A percentile compares a stretch with the other conserved stretches of the same genome.
Conservation (phyloP, 73 alveolate genomes). For the Paramecium bursaria region DNA sequence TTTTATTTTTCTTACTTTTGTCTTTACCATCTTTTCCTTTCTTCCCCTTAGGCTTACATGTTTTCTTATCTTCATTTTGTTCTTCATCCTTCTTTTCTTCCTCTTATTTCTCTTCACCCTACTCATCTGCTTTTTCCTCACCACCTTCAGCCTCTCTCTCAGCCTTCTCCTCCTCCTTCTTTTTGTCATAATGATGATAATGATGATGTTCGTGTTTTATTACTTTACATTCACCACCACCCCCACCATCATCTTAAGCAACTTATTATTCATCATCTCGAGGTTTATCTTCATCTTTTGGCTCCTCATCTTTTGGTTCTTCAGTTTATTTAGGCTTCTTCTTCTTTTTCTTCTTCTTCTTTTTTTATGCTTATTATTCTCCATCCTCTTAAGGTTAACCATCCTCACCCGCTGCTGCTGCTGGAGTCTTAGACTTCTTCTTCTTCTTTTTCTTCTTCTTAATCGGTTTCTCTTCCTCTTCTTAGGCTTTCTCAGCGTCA, state of each 20-base stretch:
- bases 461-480: neutral
- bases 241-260: neutral
- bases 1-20: neutral
- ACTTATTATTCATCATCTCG: neutral
- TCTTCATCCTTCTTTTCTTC: neutral
- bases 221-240: neutral
- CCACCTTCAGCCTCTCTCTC: neutral
- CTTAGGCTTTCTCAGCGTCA: neutral
- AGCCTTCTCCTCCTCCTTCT: neutral
- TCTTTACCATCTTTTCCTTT: neutral
- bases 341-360: neutral
- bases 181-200: neutral
- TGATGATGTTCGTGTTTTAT: neutral
- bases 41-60: neutral
- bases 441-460: neutral
- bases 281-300: neutral
- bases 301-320: neutral
- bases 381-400: neutral
- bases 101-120: no score
- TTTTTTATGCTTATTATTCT: neutral
- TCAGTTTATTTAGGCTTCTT: neutral
- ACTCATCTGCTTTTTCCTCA: no score
- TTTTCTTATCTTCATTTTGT: slow-evolving; percentile 30
- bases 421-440: neutral
- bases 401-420: neutral